These are phyloP conservation scores for Podospora bellae-mahoneyi DNA, from an alignment of 495 filamentous ascomycete species.

Conservation along the genomic window DNA sequence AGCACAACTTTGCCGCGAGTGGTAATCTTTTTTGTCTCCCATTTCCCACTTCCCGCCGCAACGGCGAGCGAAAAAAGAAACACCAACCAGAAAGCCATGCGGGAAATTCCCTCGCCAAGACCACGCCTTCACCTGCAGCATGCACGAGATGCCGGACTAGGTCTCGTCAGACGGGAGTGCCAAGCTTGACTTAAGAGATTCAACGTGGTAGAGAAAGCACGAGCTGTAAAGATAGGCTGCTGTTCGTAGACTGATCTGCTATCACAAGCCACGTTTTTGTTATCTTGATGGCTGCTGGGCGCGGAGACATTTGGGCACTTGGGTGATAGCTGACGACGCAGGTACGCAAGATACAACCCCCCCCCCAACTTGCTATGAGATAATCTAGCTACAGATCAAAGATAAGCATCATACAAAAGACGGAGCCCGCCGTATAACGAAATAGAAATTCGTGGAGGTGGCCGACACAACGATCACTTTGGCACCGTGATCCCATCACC, in stretches of 20 bases:
- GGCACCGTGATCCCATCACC: slow-evolving; percentile 2
- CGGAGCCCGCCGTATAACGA: not conserved
- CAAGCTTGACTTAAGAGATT: not conserved
- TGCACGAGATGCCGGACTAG: not conserved
- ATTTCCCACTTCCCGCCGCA: not conserved
- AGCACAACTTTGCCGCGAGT: slow-evolving; percentile 12
- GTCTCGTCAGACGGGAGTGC: not conserved
- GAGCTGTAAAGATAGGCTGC: not conserved
- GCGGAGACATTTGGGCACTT: not conserved
- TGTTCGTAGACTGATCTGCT: not conserved
- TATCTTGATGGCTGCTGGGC: not conserved
- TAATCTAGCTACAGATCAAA: not conserved
- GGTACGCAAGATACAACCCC: not conserved
- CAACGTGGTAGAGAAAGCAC: not conserved
- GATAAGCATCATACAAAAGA: not conserved
- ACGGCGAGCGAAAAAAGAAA: not conserved
- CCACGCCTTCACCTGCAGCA: not conserved
- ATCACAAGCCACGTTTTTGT: not conserved
- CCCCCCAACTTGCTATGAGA: not conserved
- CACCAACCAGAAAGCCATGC: not conserved
- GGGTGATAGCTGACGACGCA: not conserved
- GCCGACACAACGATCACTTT: not conserved
- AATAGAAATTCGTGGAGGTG: not conserved
- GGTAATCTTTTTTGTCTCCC: slow-evolving; percentile 2
- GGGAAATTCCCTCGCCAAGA: slow-evolving; percentile 8